A percentile compares a stretch with the other conserved stretches of the same genome.
These are phyloP conservation scores for Clarireedia monteithiana DNA, from an alignment of 2,329 filamentous ascomycete genomes.

Conservation along the genomic window DNA sequence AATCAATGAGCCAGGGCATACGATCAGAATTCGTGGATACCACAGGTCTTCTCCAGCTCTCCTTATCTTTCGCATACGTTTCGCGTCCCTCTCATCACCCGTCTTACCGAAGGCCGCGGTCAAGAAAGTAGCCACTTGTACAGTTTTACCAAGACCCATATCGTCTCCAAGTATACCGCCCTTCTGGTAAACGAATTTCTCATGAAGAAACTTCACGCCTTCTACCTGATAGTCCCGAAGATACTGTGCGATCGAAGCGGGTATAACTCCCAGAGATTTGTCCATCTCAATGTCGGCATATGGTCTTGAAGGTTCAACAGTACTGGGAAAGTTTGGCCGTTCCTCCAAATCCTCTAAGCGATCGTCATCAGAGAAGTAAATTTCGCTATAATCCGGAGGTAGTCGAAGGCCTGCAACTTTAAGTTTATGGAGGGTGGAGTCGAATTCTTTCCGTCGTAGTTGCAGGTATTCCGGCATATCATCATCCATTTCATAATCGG, in stretches of 20 bases:
- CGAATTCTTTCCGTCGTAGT: slow-evolving; percentile 60
- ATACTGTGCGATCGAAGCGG: slow-evolving; percentile 84
- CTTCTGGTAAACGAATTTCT: slow-evolving; percentile 82
- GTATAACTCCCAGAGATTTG: slow-evolving; percentile 73
- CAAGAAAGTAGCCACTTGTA: slow-evolving; percentile 90
- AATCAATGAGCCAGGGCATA: slow-evolving; percentile 84
- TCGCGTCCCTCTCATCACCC: slow-evolving; percentile 75
- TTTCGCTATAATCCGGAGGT: slow-evolving; percentile 67
- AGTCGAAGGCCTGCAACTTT: slow-evolving; percentile 64
- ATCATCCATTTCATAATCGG: slow-evolving; percentile 26
- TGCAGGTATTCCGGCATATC: slow-evolving; percentile 64
- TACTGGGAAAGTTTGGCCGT: slow-evolving; percentile 58
- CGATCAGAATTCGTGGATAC: slow-evolving; percentile 79
- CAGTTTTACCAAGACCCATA: slow-evolving; percentile 95
- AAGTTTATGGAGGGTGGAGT: slow-evolving; percentile 49
- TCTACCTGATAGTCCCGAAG: slow-evolving; percentile 85
- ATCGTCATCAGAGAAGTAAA: slow-evolving; percentile 70
- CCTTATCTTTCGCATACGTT: slow-evolving; percentile 81
- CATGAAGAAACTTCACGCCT: slow-evolving; percentile 78
- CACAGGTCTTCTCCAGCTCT: slow-evolving; percentile 49
- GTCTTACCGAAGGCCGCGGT: slow-evolving; percentile 92
- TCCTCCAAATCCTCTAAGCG: slow-evolving; percentile 53
- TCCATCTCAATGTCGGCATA: slow-evolving; percentile 71
- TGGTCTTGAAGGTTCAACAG: slow-evolving; percentile 55
- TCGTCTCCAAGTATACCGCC: slow-evolving; percentile 78